Conservation (phyloP, 768 basidiomycete genomes). For the Rhodotorula babjevae region DNA sequence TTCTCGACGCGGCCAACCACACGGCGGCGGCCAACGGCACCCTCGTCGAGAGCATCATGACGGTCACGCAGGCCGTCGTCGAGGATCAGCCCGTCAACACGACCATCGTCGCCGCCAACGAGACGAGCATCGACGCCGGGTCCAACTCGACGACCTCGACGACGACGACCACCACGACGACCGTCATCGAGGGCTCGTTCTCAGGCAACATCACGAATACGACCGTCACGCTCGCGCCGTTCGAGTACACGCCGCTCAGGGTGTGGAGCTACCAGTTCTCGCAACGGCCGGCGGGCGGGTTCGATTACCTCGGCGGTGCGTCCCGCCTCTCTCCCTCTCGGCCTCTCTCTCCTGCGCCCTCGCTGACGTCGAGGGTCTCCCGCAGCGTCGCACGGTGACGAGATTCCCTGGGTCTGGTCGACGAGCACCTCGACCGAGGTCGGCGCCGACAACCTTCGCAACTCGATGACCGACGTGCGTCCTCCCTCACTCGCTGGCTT, state of each 20-base stretch:
- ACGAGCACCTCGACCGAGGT: neutral
- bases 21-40: neutral
- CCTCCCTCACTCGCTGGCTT: neutral
- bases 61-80: neutral
- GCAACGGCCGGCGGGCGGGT: neutral
- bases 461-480: neutral
- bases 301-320: constrained; percentile 5
- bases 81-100: too few species aligned
- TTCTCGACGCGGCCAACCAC: neutral
- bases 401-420: constrained; percentile 2
- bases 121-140: neutral
- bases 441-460: neutral
- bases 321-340: too few species aligned
- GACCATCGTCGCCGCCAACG: neutral
- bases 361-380: neutral
- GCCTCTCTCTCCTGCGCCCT: too few species aligned
- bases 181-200: neutral
- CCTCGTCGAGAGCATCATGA: too few species aligned
- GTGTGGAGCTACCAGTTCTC: constrained; percentile 12
- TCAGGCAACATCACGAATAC: neutral
- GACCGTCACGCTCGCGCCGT: neutral
- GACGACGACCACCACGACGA: neutral
- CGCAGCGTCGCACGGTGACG: neutral
- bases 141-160: neutral
- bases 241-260: neutral